Base-by-base conservation (phyloP, 331 rosid species). In the Quercus tomentella region DNA sequence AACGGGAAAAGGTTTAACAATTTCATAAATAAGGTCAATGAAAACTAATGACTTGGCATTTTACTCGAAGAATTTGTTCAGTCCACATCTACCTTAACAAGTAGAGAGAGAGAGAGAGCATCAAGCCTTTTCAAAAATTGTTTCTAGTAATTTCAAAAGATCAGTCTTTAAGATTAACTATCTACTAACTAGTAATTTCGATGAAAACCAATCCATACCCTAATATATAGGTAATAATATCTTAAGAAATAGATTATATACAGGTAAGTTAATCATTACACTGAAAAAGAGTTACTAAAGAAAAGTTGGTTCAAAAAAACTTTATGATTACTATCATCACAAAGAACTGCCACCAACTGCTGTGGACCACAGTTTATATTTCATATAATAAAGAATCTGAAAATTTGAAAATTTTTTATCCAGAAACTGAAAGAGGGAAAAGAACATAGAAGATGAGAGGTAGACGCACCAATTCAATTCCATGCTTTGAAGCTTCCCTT, bases 401-500 rank as follows among this genome's bases (percentile, higher is more conserved):
- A 41, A 41, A 41, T 41, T 41, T 41, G 45, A 26, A 72, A 70
- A 72, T 4, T 73, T 22, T 65, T 68, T 55, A 55, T 74, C 52
- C 23, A 70, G 56, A 76, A 76, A 73, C 73, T 28, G 35, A 41
- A 77, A 70, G 80, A 22, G 22, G 79, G 16, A 12, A 62, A 66
- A 69, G 51, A 61, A 74, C 67, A 63, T 58, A 58, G 69, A 10
- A n/a, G 35, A 20, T 18, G 28, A 43, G 77, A 67, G 76, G 76
- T 72, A 81, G 55, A 83, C 88, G 75, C 81, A 95, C 99, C 94
- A 96, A 81, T 82, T 96, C 98, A 71, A 96, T 89, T 60, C 89
- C 83, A 80, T 91, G 33, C 77, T 93, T 91, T 81, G 69, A 78
- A 77, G 98, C 98, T 87, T 93, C 97, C 52, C 55, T 72, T 86